phyloP scores from a whole-genome alignment of 345 rosid species.

The Linum usitatissimum region DNA sequence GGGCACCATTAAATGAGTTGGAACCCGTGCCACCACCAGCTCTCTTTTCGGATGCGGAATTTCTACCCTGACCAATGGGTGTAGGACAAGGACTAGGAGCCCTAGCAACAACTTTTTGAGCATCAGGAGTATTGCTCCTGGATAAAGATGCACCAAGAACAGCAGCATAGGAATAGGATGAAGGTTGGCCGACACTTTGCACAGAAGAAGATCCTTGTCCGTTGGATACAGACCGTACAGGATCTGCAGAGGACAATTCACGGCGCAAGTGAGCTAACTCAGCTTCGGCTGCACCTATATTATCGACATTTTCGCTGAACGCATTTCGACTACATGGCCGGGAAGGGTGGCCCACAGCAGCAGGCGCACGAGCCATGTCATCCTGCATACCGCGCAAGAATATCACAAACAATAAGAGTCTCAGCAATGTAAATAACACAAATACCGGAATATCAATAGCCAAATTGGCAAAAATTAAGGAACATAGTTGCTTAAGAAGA shows the following conservation, averaged over 20 bases:
- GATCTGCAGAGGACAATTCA: constrained; percentile 32
- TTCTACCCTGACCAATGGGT: constrained; percentile 76
- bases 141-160: constrained; percentile 72
- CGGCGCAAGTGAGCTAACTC: constrained; percentile 37
- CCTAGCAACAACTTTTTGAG: constrained; percentile 53
- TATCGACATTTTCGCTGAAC: constrained; percentile 50
- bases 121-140: constrained; percentile 81
- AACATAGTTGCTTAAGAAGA: not conserved
- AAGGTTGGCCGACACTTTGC: constrained; percentile 36
- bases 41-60: constrained; percentile 49
- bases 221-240: constrained; percentile 26
- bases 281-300: constrained; percentile 30
- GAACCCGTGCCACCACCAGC: constrained; percentile 27
- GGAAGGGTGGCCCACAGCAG: constrained; percentile 36
- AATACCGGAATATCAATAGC: not conserved
- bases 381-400: constrained; percentile 33
- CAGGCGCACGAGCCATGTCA: constrained; percentile 38
- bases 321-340: constrained; percentile 77
- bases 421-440: not conserved
- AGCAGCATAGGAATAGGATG: constrained; percentile 70
- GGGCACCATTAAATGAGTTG: constrained; percentile 41
- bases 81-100: constrained; percentile 83
- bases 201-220: constrained; percentile 39
- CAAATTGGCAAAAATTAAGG: not conserved
- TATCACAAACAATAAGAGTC: constrained; percentile 7